Evolutionary conservation across 306 rosid genomes (phyloP).

Genomic region (Mucuna pruriens): DNA sequence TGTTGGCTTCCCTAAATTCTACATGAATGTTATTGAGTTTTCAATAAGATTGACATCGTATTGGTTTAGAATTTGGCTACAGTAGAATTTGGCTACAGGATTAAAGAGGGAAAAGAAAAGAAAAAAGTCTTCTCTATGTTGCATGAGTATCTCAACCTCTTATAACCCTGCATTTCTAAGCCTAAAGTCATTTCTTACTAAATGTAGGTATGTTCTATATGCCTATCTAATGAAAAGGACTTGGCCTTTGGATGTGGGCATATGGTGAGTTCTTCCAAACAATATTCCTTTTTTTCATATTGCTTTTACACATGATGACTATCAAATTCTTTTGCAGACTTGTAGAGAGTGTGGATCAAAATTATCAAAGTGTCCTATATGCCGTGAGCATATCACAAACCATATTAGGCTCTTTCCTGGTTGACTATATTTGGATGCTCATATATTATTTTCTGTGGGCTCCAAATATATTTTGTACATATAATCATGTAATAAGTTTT

Average conservation of each 20-base stretch:
- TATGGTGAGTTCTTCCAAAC: constrained; percentile 43
- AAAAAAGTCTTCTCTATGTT: neutral
- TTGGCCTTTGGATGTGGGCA: constrained; percentile 55
- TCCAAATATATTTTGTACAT: constrained; percentile 11
- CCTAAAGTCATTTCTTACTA: constrained; percentile 1
- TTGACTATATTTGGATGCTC: constrained; percentile 15
- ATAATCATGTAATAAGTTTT: neutral
- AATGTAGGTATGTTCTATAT: constrained; percentile 45
- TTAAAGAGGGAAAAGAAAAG: neutral
- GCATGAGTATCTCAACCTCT: neutral
- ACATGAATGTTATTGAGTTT: neutral
- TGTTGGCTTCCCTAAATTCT: neutral
- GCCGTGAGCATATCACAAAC: constrained; percentile 48
- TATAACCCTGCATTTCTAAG: neutral
- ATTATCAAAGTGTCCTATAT: constrained; percentile 50
- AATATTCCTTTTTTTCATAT: neutral
- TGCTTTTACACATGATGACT: neutral
- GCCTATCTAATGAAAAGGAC: constrained; percentile 37
- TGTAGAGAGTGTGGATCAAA: constrained; percentile 54
- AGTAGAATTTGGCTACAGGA: neutral
- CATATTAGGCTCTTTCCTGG: constrained; percentile 43
- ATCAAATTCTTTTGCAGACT: constrained; percentile 33
- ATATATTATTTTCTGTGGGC: neutral
- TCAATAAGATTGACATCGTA: neutral
- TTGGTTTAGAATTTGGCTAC: too few relatives aligned